A percentile compares a stretch with the other conserved stretches of the same genome.
phyloP scores from a whole-genome alignment of 768 basidiomycete species.

The Suillus spraguei region DNA sequence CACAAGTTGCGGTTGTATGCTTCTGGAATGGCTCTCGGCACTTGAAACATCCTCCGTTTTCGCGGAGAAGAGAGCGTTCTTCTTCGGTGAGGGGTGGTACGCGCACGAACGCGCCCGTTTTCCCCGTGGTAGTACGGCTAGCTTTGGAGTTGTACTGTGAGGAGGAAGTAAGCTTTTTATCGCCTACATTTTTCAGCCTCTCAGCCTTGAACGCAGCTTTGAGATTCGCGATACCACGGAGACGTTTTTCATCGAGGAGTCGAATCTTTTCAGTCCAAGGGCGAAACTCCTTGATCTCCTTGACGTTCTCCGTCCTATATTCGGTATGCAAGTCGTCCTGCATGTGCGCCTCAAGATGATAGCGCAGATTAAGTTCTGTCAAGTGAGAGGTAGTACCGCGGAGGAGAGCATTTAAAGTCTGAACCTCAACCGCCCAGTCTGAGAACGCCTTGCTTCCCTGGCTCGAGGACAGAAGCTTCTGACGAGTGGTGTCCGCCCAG shows the following conservation, averaged over 20 bases:
- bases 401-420: not conserved
- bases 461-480: no score
- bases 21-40: not conserved
- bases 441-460: no score
- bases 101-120: not conserved
- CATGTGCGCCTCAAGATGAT: not conserved
- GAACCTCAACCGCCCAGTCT: no score
- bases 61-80: not conserved
- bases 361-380: not conserved
- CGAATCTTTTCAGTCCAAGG: not conserved
- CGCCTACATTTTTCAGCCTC: no score
- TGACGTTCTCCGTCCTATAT: no score
- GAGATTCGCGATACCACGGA: no score
- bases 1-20: not conserved
- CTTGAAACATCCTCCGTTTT: not conserved
- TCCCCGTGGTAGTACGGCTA: fast-evolving
- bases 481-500: no score
- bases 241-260: not conserved
- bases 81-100: not conserved
- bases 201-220: no score
- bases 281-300: not conserved
- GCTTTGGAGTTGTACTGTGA: not conserved
- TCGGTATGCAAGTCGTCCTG: no score
- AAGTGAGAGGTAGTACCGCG: not conserved
- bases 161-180: not conserved